Evolutionary conservation across 208 protist species (phyloP).

Genomic region (Trypanosoma scelopori): DNA sequence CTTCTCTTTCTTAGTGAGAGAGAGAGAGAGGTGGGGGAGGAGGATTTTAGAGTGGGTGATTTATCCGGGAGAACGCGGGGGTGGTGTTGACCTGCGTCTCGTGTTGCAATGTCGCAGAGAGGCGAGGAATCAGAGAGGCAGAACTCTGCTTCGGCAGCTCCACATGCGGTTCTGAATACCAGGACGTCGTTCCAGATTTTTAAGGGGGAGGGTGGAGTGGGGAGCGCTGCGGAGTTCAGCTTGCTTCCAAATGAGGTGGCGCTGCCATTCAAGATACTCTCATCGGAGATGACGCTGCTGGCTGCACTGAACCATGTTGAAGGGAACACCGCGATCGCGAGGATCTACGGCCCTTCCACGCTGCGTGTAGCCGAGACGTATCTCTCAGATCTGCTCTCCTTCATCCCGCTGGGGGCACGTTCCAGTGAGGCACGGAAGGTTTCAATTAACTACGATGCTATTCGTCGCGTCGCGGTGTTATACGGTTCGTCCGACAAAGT

Average conservation of each 20-base stretch:
- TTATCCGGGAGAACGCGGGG: no score
- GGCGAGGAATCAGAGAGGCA: constrained; percentile 1
- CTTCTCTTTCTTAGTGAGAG: no score
- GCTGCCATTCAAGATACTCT: constrained; percentile 70
- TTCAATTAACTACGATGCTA: constrained; percentile 42
- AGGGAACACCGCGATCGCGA: constrained; percentile 21
- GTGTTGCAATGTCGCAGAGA: constrained; percentile 9
- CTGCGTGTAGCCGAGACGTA: constrained; percentile 58
- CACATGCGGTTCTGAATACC: constrained; percentile 49
- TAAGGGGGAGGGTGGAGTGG: constrained; percentile 32
- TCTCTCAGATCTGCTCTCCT: constrained; percentile 56
- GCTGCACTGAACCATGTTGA: constrained; percentile 58
- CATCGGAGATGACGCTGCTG: constrained; percentile 62
- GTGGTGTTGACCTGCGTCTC: no score
- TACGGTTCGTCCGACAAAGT: constrained; percentile 36
- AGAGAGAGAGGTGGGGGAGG: not conserved
- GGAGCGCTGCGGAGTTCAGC: constrained; percentile 55
- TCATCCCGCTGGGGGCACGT: constrained; percentile 50
- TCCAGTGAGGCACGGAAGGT: constrained; percentile 41
- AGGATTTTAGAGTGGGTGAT: no score
- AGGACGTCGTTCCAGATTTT: constrained; percentile 83
- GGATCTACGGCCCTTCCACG: constrained; percentile 52
- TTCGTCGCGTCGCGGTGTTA: constrained; percentile 45
- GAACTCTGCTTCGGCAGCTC: not conserved
- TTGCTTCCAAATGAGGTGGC: constrained; percentile 50